Conservation (phyloP, 257 asterid species). For the Lycium barbarum region DNA sequence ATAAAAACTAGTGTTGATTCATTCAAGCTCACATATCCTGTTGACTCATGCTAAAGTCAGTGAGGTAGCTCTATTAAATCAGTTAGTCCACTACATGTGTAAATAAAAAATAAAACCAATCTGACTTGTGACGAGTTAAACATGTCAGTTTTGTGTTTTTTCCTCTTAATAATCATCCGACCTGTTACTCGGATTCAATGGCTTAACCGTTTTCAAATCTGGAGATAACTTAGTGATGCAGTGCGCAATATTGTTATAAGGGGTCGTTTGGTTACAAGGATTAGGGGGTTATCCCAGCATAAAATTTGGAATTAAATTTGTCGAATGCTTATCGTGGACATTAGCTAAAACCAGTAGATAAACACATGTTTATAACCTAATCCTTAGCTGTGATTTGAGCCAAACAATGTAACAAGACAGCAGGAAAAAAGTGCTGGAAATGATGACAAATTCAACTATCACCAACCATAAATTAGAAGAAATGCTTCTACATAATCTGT, state of each 20-base stretch:
- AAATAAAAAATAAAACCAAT: no score
- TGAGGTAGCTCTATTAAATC: neutral
- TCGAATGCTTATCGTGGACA: neutral
- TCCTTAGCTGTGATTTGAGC: neutral
- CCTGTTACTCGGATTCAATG: no score
- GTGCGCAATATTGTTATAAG: neutral
- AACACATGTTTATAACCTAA: neutral
- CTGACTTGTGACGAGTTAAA: neutral
- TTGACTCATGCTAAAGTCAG: neutral
- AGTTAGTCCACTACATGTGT: neutral
- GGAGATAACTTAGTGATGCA: no score
- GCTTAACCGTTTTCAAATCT: no score
- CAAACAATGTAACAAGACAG: neutral
- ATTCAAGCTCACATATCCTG: neutral
- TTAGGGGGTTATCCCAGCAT: neutral
- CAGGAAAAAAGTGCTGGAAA: slow-evolving; percentile 17
- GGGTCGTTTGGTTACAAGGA: neutral
- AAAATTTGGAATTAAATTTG: neutral
- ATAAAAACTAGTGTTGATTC: neutral
- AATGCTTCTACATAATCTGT: neutral
- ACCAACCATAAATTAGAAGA: slow-evolving; percentile 14
- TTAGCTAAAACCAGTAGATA: neutral
- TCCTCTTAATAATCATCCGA: no score
- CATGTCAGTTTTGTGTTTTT: no score
- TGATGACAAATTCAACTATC: neutral